Conservation (phyloP, 2,329 filamentous ascomycete genomes). For the Fusarium drepaniforme region DNA sequence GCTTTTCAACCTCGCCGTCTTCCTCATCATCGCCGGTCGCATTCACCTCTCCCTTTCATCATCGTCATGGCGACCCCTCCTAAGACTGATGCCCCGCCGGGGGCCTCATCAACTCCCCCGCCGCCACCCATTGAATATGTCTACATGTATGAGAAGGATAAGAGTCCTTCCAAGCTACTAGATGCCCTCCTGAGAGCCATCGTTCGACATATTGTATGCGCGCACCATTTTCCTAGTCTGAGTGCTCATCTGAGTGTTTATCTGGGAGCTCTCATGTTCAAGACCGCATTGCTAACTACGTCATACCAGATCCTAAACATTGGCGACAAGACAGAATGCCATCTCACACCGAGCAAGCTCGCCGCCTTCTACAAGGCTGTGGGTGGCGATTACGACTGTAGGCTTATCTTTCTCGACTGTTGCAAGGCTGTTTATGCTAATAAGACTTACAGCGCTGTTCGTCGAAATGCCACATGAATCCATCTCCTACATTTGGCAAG, state of each 20-base stretch:
- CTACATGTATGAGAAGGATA: constrained; percentile 76
- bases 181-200: constrained; percentile 77
- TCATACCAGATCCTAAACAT: constrained; percentile 64
- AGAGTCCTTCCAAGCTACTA: constrained; percentile 74
- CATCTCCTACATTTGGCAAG: constrained; percentile 93
- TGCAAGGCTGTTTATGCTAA: constrained; percentile 12
- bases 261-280: neutral
- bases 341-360: constrained; percentile 75
- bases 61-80: constrained; percentile 43
- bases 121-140: constrained; percentile 63
- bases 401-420: constrained; percentile 32
- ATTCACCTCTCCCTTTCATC: neutral
- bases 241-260: neutral
- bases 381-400: constrained; percentile 80
- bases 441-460: constrained; percentile 72
- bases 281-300: constrained; percentile 32
- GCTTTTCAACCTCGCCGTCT: constrained; percentile 6
- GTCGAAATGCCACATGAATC: constrained; percentile 79
- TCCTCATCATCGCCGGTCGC: neutral
- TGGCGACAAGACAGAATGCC: constrained; percentile 65
- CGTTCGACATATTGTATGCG: constrained; percentile 76
- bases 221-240: neutral
- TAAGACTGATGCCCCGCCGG: constrained; percentile 38
- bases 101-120: constrained; percentile 39
- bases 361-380: constrained; percentile 82